phyloP scores from a whole-genome alignment of 176 grass and related monocot species.

The Musa schizocarpa region DNA sequence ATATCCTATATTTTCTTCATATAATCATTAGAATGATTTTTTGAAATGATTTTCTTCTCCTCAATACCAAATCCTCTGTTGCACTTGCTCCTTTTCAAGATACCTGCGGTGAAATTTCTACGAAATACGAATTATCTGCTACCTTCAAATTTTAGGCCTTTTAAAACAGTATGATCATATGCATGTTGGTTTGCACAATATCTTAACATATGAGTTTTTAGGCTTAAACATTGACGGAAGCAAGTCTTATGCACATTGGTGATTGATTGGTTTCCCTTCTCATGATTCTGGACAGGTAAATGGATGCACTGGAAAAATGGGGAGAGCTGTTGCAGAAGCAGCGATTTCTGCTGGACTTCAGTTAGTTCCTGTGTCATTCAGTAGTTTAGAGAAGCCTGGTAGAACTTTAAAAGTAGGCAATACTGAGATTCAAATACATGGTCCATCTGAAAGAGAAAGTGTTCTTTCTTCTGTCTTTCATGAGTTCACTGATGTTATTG shows the following conservation, averaged over 20 bases:
- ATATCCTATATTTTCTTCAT: neutral
- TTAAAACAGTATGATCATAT: neutral
- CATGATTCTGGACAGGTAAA: constrained; percentile 44
- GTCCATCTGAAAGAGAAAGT: constrained; percentile 54
- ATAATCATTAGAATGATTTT: neutral
- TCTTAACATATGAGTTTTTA: neutral
- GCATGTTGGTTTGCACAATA: neutral
- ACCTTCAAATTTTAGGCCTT: neutral
- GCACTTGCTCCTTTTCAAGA: neutral
- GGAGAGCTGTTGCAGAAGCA: constrained; percentile 52
- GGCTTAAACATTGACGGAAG: neutral
- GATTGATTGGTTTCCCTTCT: neutral
- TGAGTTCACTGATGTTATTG: constrained; percentile 62
- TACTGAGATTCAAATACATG: constrained; percentile 53
- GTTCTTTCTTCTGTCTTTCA: constrained; percentile 55
- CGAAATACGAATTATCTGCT: no score
- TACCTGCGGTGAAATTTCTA: no score
- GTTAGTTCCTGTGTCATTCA: constrained; percentile 78
- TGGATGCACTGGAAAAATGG: constrained; percentile 89
- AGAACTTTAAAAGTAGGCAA: constrained; percentile 42
- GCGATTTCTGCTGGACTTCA: constrained; percentile 54
- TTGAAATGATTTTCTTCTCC: neutral
- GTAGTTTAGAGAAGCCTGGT: constrained; percentile 46
- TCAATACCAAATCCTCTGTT: neutral
- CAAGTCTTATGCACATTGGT: neutral